These are phyloP conservation scores for Xylaria bambusicola DNA, from an alignment of 495 filamentous ascomycete genomes.

Conservation along the genomic window DNA sequence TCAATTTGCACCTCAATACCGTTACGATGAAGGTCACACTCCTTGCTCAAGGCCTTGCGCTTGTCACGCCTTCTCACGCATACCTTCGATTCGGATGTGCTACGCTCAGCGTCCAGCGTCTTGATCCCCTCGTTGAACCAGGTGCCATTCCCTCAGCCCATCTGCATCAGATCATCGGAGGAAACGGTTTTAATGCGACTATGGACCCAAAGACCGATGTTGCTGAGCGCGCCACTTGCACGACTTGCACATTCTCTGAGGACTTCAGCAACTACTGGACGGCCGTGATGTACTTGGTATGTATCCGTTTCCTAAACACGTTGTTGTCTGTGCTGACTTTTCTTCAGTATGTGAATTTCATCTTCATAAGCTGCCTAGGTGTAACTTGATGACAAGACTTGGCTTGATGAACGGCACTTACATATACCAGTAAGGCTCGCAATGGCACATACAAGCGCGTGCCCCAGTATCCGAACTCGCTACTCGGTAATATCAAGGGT, in stretches of 20 bases:
- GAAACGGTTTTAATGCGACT: slow-evolving; percentile 37
- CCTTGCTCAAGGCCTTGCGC: slow-evolving; percentile 29
- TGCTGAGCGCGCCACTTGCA: slow-evolving; percentile 33
- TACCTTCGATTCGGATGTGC: slow-evolving; percentile 39
- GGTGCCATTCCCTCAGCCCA: slow-evolving; percentile 35
- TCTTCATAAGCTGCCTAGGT: slow-evolving; percentile 9
- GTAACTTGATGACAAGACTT: slow-evolving; percentile 11
- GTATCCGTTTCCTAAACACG: slow-evolving; percentile 14
- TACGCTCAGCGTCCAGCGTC: slow-evolving; percentile 39
- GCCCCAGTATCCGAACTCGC: slow-evolving; percentile 27
- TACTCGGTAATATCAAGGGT: slow-evolving; percentile 37
- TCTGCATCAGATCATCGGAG: slow-evolving; percentile 38
- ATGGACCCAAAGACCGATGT: slow-evolving; percentile 32
- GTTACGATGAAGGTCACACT: slow-evolving; percentile 36
- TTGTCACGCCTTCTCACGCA: slow-evolving; percentile 31
- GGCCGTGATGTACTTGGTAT: slow-evolving; percentile 37
- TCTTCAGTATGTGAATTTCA: slow-evolving; percentile 13
- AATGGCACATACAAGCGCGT: slow-evolving; percentile 47
- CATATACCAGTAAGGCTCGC: slow-evolving; percentile 34
- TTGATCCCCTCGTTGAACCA: slow-evolving; percentile 40
- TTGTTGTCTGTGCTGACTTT: slow-evolving; percentile 11
- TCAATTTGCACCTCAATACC: slow-evolving; percentile 13
- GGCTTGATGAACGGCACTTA: slow-evolving; percentile 17
- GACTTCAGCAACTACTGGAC: slow-evolving; percentile 45
- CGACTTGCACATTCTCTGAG: slow-evolving; percentile 40